phyloP scores from a whole-genome alignment of 306 rosid species.

The Leucaena leucocephala region DNA sequence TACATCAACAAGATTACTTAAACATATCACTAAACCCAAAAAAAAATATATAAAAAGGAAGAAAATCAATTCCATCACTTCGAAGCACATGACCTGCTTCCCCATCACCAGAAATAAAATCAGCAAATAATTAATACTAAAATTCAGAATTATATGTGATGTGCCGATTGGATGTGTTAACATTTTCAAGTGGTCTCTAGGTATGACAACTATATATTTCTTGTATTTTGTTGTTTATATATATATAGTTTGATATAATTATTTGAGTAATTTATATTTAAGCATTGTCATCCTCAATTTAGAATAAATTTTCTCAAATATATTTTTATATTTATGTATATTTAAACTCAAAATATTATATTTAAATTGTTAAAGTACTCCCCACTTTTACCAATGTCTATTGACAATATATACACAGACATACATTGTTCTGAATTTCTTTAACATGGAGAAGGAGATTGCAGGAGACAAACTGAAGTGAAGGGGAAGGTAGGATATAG shows the following conservation, averaged over 20 bases:
- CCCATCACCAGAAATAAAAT: slow-evolving; percentile 12
- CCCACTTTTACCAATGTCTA: too few relatives aligned
- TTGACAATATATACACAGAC: too few relatives aligned
- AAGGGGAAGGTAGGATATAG: neutral
- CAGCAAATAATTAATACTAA: neutral
- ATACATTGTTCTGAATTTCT: neutral
- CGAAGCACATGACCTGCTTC: slow-evolving; percentile 12
- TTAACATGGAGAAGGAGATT: neutral
- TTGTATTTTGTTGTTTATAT: neutral
- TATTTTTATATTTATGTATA: too few relatives aligned
- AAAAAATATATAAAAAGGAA: neutral
- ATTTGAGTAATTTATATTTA: too few relatives aligned
- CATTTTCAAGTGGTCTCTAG: neutral
- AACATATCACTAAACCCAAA: slow-evolving; percentile 1
- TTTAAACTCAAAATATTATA: too few relatives aligned
- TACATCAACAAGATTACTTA: slow-evolving; percentile 18
- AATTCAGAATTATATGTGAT: neutral
- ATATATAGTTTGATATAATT: too few relatives aligned
- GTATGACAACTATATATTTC: neutral
- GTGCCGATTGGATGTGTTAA: neutral
- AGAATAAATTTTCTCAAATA: too few relatives aligned
- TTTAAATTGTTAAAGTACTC: too few relatives aligned
- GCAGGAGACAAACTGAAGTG: neutral
- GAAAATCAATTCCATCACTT: neutral
- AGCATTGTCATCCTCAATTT: too few relatives aligned